Conservation (phyloP, 2,329 filamentous ascomycete genomes). For the Sphaceloma murrayae region DNA sequence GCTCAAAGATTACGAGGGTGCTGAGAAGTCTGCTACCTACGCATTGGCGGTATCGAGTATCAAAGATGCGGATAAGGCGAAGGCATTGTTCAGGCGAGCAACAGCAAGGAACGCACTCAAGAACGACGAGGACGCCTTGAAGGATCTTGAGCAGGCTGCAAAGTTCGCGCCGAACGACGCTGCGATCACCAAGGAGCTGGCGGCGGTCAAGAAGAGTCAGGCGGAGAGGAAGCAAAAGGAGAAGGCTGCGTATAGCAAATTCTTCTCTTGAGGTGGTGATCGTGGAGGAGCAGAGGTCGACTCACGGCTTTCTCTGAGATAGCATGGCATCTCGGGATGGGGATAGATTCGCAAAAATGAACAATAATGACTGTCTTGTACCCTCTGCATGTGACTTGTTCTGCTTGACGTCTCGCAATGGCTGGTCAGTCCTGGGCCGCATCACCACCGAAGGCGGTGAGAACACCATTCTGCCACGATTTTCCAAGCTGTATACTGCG, state of each 20-base stretch:
- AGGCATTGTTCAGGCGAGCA: slow-evolving; percentile 77
- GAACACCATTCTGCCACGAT: neutral
- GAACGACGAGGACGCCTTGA: slow-evolving; percentile 67
- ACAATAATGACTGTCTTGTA: too few relatives aligned
- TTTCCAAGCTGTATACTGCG: neutral
- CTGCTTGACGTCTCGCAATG: too few relatives aligned
- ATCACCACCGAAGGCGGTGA: neutral
- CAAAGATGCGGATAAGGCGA: slow-evolving; percentile 70
- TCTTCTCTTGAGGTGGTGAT: slow-evolving; percentile 52
- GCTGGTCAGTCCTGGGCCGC: neutral
- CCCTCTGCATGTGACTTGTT: too few relatives aligned
- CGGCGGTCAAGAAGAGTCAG: slow-evolving; percentile 65
- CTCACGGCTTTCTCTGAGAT: too few relatives aligned
- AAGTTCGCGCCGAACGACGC: slow-evolving; percentile 56
- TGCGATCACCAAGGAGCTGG: slow-evolving; percentile 64
- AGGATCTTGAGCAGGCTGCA: slow-evolving; percentile 36
- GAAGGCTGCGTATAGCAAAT: slow-evolving; percentile 87
- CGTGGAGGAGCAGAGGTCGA: neutral
- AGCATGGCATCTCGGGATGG: too few relatives aligned
- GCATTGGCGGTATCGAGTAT: slow-evolving; percentile 59
- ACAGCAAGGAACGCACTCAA: slow-evolving; percentile 65
- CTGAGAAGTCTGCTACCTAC: slow-evolving; percentile 57
- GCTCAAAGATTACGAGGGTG: slow-evolving; percentile 61
- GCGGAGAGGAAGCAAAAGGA: slow-evolving; percentile 71
- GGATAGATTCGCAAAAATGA: too few relatives aligned